Base-by-base conservation (phyloP, 306 rosid genomes). In the Calophaca sinica region DNA sequence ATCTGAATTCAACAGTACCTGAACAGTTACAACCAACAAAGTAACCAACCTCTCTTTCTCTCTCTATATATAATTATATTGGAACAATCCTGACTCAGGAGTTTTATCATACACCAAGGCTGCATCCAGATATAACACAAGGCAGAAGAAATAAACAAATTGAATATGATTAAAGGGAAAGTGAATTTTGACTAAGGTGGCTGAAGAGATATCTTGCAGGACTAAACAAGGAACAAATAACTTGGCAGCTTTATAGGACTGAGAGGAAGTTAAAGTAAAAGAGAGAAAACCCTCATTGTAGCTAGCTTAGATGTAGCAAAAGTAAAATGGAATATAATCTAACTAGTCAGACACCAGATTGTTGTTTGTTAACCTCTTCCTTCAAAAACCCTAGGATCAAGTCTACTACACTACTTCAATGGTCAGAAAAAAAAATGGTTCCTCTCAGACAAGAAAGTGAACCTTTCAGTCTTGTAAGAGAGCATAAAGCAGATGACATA, bases 161-260 rank as follows among this genome's bases (percentile, higher is more conserved):
- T 68, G 77, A 41, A 75, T 70, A 77, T 81, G 80, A 84, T 80
- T 62, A 81, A 85, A 88, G 93, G 87, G 88, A 86, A 90, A 81
- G 88, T 50, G 79, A 78, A 83, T 88, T 88, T 94, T 85, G 96
- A 91, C 94, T 83, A 88, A 86, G 85, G 66, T 80, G 87, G 84
- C 72, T 68, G 44, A 79, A 28, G 84, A 84, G 93, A 88, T 88
- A 80, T 93, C 90, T 92, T 90, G 88, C 89, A 84, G 86, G 90
- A 90, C 84, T 88, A 82, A 88, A 92, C 96, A 87, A 90, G 91
- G 98, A 90, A 87, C 96, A 88, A 87, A 86, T 76, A 86, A 67
- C 80, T 81, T 85, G 82, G 88, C 96, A 96, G 98, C 96, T 92
- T 96, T 92, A 85, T 84, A 82, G 88, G 82, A 81, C 87, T 69